These are phyloP conservation scores for Prinsepia uniflora DNA, from an alignment of 306 rosid genomes.

Conservation along the genomic window DNA sequence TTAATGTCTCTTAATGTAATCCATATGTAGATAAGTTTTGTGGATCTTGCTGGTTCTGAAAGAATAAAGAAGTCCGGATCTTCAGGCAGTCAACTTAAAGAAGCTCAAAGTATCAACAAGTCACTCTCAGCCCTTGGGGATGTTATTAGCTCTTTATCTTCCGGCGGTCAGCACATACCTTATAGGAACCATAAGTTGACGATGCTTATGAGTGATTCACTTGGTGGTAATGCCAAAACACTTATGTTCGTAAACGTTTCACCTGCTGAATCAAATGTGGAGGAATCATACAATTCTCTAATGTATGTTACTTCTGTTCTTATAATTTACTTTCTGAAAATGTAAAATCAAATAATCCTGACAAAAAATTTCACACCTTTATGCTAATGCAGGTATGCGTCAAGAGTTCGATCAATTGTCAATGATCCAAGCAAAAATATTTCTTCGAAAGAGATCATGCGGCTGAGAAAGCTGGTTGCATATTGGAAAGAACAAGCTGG, in stretches of 20 bases:
- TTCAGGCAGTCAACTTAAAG: conserved; percentile 78
- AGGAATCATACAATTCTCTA: conserved; percentile 87
- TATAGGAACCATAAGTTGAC: conserved; percentile 92
- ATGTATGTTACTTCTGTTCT: conserved; percentile 42
- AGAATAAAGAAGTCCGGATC: conserved; percentile 94
- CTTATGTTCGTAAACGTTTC: conserved; percentile 95
- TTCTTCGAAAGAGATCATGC: conserved; percentile 77
- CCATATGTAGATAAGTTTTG: conserved; percentile 73
- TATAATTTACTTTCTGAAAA: neutral
- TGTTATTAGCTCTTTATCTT: conserved; percentile 82
- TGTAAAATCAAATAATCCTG: neutral
- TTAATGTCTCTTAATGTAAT: neutral
- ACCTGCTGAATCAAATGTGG: conserved; percentile 79
- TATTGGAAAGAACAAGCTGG: conserved; percentile 98
- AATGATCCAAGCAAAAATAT: conserved; percentile 89
- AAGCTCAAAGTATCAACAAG: conserved; percentile 97
- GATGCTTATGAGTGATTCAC: conserved; percentile 96
- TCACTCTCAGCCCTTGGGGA: conserved; percentile 96
- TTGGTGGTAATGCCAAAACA: conserved; percentile 94
- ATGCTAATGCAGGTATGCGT: conserved; percentile 64
- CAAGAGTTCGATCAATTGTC: conserved; percentile 84
- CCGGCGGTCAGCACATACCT: conserved; percentile 87
- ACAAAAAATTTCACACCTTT: neutral
- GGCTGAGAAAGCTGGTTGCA: conserved; percentile 67
- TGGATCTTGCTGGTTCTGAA: conserved; percentile 97